Evolutionary conservation across 768 basidiomycete species (phyloP).

Genomic region (Tricholomella constricta): DNA sequence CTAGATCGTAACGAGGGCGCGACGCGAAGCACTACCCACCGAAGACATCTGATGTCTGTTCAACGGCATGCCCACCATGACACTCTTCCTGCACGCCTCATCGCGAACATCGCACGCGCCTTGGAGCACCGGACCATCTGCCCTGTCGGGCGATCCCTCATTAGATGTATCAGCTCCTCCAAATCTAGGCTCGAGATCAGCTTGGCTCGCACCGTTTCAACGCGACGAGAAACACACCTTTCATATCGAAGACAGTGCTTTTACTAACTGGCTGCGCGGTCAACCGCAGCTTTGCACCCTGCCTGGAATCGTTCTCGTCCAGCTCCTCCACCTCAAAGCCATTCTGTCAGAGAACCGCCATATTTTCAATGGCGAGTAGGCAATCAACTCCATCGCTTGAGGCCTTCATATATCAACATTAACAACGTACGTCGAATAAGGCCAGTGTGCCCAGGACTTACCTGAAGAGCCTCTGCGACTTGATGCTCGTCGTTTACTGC

Average conservation of each 20-base stretch:
- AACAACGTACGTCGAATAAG: too few relatives aligned
- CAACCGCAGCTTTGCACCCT: slow-evolving; percentile 56
- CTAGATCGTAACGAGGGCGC: slow-evolving; percentile 44
- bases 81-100: slow-evolving; percentile 95
- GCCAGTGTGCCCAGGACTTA: too few relatives aligned
- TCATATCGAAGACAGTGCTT: slow-evolving; percentile 84
- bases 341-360: slow-evolving; percentile 80
- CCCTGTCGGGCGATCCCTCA: slow-evolving; percentile 75
- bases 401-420: slow-evolving; percentile 62
- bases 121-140: slow-evolving; percentile 92
- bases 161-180: slow-evolving; percentile 87
- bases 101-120: slow-evolving; percentile 94
- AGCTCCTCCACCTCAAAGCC: slow-evolving; percentile 82
- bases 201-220: background rate
- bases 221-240: slow-evolving; percentile 49
- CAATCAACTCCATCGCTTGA: slow-evolving; percentile 75
- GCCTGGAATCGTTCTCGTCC: slow-evolving; percentile 41
- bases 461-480: slow-evolving; percentile 84
- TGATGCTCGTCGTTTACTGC: slow-evolving; percentile 87
- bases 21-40: background rate
- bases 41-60: slow-evolving; percentile 74
- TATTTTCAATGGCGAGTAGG: slow-evolving; percentile 82
- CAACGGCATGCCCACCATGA: slow-evolving; percentile 92
- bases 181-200: slow-evolving; percentile 56
- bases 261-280: slow-evolving; percentile 90